A percentile compares a stretch with the other conserved stretches of the same genome.
These are phyloP conservation scores for Diatrype stigma DNA, from an alignment of 2,329 filamentous ascomycete species.

Conservation along the genomic window DNA sequence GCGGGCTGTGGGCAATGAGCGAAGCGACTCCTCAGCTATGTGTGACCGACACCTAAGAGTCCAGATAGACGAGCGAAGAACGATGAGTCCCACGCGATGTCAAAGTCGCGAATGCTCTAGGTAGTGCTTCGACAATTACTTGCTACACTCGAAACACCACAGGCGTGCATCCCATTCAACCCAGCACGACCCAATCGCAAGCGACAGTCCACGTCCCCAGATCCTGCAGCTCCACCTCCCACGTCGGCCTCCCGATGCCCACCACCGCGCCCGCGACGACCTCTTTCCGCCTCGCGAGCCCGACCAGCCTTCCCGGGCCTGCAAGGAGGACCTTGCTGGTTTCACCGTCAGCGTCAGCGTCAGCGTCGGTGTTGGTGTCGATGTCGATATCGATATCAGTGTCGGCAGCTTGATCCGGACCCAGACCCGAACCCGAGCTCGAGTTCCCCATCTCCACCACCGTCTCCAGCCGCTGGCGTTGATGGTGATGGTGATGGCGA, in stretches of 20 bases:
- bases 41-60: too few relatives aligned
- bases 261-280: constrained; percentile 25
- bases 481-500: too few relatives aligned
- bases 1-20: too few relatives aligned
- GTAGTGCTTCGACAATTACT: too few relatives aligned
- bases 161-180: constrained; percentile 5
- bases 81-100: too few relatives aligned
- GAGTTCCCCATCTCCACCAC: constrained; percentile 1
- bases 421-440: too few relatives aligned
- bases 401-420: too few relatives aligned
- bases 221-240: constrained; percentile 30
- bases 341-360: background rate
- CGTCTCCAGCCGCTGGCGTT: too few relatives aligned
- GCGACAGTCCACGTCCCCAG: constrained; percentile 31
- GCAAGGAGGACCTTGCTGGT: constrained; percentile 20
- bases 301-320: constrained; percentile 23
- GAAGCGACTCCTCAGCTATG: too few relatives aligned
- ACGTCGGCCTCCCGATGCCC: constrained; percentile 30
- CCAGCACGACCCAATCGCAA: constrained; percentile 32
- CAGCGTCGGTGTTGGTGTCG: background rate
- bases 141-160: too few relatives aligned
- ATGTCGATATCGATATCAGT: background rate
- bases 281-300: constrained; percentile 20
- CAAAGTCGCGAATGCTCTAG: too few relatives aligned
- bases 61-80: too few relatives aligned